Conservation (phyloP, 179 eudicot genomes). For the Actinidia arguta region DNA sequence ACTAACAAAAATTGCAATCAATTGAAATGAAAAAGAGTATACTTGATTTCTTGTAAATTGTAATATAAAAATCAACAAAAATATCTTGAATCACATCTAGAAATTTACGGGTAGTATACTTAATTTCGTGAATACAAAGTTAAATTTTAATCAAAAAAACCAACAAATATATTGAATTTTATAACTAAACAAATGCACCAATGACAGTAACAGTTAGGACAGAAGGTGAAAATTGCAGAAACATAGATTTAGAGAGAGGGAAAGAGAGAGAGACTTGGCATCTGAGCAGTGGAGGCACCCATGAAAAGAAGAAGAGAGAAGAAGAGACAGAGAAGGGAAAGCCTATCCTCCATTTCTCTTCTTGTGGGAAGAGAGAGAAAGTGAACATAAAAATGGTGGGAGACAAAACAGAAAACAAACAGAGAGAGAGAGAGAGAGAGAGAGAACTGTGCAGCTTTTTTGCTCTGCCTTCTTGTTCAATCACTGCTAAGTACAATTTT, state of each 20-base stretch:
- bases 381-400: constrained; percentile 1
- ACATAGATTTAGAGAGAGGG: neutral
- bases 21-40: neutral
- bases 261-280: constrained; percentile 14
- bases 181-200: neutral
- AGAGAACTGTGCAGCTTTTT: neutral
- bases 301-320: constrained; percentile 12
- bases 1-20: neutral
- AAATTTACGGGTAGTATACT: neutral
- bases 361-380: neutral
- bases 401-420: neutral
- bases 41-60: neutral
- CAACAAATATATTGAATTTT: neutral
- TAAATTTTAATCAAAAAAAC: neutral
- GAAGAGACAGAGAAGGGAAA: constrained; percentile 14
- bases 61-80: too few relatives aligned
- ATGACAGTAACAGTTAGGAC: neutral
- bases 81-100: neutral
- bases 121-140: neutral
- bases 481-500: too few relatives aligned
- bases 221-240: neutral
- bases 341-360: constrained; percentile 9
- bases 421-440: constrained; percentile 2
- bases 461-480: neutral
- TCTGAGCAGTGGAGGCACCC: constrained; percentile 18